phyloP scores from a whole-genome alignment of 179 eudicot species.

The Vitellaria paradoxa region DNA sequence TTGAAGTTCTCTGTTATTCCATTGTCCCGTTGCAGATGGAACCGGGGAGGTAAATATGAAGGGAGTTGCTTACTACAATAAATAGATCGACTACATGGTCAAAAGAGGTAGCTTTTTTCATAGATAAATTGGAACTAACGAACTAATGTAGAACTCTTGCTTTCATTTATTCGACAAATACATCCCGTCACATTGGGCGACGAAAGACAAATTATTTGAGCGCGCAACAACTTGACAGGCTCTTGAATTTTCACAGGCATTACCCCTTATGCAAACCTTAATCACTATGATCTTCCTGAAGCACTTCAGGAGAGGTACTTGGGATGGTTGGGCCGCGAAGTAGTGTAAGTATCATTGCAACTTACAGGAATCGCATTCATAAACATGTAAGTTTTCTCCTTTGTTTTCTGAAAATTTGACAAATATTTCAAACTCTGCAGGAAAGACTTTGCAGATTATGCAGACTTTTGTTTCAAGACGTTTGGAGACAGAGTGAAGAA shows the following conservation, averaged over 20 bases:
- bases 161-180: no score
- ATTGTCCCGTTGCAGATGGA: slow-evolving; percentile 50
- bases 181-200: no score
- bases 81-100: slow-evolving; percentile 69
- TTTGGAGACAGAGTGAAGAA: slow-evolving; percentile 93
- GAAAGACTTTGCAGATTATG: slow-evolving; percentile 81
- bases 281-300: slow-evolving; percentile 85
- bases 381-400: background rate
- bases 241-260: slow-evolving; percentile 48
- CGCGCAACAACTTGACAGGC: no score
- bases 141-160: no score
- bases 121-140: background rate
- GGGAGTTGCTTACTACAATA: slow-evolving; percentile 87
- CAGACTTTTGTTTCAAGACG: slow-evolving; percentile 88
- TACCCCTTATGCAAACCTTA: slow-evolving; percentile 82
- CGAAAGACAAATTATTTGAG: no score
- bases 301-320: slow-evolving; percentile 70
- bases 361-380: background rate
- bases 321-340: slow-evolving; percentile 61
- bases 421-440: slow-evolving; percentile 34
- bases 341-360: slow-evolving; percentile 52
- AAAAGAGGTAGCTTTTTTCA: slow-evolving; percentile 41
- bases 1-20: background rate
- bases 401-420: background rate
- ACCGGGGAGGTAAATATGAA: slow-evolving; percentile 68